Evolutionary conservation across 495 filamentous ascomycete species (phyloP).

Genomic region (Penicillium fimorum): DNA sequence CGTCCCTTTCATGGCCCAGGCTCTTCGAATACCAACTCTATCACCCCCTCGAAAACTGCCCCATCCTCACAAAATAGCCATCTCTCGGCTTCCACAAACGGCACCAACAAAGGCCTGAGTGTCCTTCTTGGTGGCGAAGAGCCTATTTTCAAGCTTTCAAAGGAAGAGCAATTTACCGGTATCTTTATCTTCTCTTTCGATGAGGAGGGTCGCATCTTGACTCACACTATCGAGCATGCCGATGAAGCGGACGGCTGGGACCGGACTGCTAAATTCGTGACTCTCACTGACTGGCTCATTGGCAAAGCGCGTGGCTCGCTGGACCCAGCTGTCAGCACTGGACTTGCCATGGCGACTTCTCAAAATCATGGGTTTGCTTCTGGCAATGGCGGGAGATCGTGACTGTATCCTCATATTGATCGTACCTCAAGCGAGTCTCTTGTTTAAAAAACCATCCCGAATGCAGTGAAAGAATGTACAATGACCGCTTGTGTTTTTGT

Average conservation of each 20-base stretch:
- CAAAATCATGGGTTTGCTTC: constrained; percentile 17
- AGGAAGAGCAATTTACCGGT: constrained; percentile 57
- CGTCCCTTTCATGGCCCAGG: constrained; percentile 21
- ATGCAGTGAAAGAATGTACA: not conserved
- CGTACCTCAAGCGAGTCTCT: not conserved
- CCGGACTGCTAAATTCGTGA: constrained; percentile 69
- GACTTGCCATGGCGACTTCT: constrained; percentile 32
- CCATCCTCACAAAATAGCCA: constrained; percentile 11
- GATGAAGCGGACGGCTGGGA: constrained; percentile 75
- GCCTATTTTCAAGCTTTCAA: constrained; percentile 69
- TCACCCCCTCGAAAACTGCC: not conserved
- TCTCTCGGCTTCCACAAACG: constrained; percentile 26
- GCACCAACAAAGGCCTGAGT: constrained; percentile 41
- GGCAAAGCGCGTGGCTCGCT: constrained; percentile 55
- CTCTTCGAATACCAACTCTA: not conserved
- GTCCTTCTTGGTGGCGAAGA: constrained; percentile 57
- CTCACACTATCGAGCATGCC: constrained; percentile 91
- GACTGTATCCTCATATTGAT: not conserved
- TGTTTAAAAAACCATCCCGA: not conserved
- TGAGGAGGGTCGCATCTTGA: constrained; percentile 74
- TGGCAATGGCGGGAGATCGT: constrained; percentile 1
- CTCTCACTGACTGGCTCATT: constrained; percentile 84
- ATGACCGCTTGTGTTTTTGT: not conserved
- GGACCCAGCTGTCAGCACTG: constrained; percentile 40
- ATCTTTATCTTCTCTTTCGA: constrained; percentile 97